phyloP scores from a whole-genome alignment of 169 alveolate genomes.

The Eimeria praecox region DNA sequence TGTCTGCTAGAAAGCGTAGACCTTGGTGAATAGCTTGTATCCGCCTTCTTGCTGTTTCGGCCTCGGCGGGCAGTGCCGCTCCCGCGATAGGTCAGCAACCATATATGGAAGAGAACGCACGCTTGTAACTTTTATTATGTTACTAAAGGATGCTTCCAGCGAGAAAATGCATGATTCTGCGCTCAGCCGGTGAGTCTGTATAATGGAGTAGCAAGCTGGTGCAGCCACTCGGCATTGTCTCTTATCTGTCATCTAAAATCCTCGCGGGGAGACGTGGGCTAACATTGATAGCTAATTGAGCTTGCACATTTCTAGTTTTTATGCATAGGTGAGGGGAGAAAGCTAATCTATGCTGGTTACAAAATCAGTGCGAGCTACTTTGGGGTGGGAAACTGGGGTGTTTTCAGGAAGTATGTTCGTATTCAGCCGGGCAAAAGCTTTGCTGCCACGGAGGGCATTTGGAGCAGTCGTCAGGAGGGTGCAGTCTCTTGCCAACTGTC shows the following conservation, averaged over 20 bases:
- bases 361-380: neutral
- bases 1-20: neutral
- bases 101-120: neutral
- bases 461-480: neutral
- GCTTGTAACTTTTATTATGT: neutral
- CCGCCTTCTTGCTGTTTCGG: neutral
- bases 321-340: neutral
- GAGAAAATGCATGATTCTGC: neutral
- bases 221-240: neutral
- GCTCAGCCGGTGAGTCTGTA: conserved; percentile 3
- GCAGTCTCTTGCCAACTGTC: neutral
- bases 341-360: neutral
- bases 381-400: neutral
- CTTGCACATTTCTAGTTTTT: neutral
- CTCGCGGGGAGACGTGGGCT: neutral
- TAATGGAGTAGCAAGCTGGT: neutral
- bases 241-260: neutral
- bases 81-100: neutral
- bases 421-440: neutral
- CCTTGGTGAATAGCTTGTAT: neutral
- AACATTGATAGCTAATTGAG: neutral
- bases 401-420: neutral
- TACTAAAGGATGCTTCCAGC: neutral
- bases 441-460: neutral
- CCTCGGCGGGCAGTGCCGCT: neutral